Evolutionary conservation across 2,329 filamentous ascomycete genomes (phyloP).

Genomic region (Rutstroemia sydowiana): DNA sequence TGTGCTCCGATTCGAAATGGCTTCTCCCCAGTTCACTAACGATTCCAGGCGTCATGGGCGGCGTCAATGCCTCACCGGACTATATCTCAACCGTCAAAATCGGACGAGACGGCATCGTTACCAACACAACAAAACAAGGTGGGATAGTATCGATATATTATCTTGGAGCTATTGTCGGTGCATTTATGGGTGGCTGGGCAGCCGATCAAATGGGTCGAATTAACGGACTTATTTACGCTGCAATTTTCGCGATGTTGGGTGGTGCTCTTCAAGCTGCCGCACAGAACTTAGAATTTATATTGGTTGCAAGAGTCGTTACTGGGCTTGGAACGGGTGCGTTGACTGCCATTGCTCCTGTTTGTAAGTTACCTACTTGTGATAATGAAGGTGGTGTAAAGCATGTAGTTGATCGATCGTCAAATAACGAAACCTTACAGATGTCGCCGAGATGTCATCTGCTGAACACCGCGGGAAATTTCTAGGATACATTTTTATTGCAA

Average conservation of each 20-base stretch:
- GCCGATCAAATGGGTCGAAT: constrained; percentile 48
- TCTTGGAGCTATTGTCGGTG: constrained; percentile 26
- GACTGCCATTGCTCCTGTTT: constrained; percentile 27
- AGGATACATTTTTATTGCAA: constrained; percentile 27
- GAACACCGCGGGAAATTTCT: constrained; percentile 26
- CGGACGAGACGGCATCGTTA: constrained; percentile 19
- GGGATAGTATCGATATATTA: constrained; percentile 28
- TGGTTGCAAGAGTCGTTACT: constrained; percentile 27
- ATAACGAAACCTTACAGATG: too few species aligned
- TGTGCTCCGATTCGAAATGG: not conserved
- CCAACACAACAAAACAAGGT: constrained; percentile 27
- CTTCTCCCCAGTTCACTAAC: not conserved
- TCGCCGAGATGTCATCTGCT: constrained; percentile 25
- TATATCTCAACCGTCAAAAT: constrained; percentile 39
- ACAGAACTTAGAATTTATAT: constrained; percentile 27
- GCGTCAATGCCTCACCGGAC: constrained; percentile 37
- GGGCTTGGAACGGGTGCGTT: constrained; percentile 30
- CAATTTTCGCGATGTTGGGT: constrained; percentile 28
- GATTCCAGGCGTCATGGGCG: constrained; percentile 37
- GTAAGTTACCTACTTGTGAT: not conserved
- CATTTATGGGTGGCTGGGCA: constrained; percentile 36
- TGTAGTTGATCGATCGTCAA: too few species aligned
- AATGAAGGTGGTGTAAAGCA: not conserved
- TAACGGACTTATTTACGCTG: constrained; percentile 40
- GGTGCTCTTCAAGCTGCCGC: constrained; percentile 20